A percentile compares a stretch with the other conserved stretches of the same genome.
Evolutionary conservation across 2,329 filamentous ascomycete genomes (phyloP).

Genomic region (Monosporascus sp.): DNA sequence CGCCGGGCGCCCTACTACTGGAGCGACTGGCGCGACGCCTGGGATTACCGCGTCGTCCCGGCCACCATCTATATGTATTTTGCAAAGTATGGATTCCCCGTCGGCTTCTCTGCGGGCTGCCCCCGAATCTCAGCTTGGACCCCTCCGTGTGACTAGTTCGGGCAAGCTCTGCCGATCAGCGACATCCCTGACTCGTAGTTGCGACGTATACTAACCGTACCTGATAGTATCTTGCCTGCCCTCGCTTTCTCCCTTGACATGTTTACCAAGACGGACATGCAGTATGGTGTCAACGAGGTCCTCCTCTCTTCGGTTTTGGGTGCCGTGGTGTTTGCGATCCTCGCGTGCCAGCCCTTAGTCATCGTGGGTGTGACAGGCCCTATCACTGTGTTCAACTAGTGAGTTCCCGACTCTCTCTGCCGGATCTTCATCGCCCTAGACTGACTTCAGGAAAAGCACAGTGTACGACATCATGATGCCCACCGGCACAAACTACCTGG

Average conservation of each 20-base stretch:
- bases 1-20: slow-evolving; percentile 70
- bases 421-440: neutral
- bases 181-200: too few species aligned
- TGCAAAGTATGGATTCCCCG: slow-evolving; percentile 61
- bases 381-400: slow-evolving; percentile 91
- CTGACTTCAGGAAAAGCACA: slow-evolving; percentile 44
- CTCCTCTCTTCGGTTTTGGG: slow-evolving; percentile 80
- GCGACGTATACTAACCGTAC: slow-evolving; percentile 6
- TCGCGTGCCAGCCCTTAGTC: slow-evolving; percentile 78
- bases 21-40: slow-evolving; percentile 82
- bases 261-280: slow-evolving; percentile 81
- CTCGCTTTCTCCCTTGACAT: slow-evolving; percentile 88
- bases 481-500: slow-evolving; percentile 73
- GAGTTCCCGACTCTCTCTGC: slow-evolving; percentile 18
- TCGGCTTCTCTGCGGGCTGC: neutral
- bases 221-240: slow-evolving; percentile 71
- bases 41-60: slow-evolving; percentile 84
- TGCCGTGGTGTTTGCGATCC: slow-evolving; percentile 71
- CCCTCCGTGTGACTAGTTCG: too few species aligned
- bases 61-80: slow-evolving; percentile 94
- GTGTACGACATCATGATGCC: slow-evolving; percentile 83
- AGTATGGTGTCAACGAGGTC: slow-evolving; percentile 88
- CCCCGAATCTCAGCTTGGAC: too few species aligned
- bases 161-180: too few species aligned
- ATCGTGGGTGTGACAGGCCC: slow-evolving; percentile 90